phyloP scores from a whole-genome alignment of 1,284 basidiomycete genomes.

The Cryptococcus amylolentus region DNA sequence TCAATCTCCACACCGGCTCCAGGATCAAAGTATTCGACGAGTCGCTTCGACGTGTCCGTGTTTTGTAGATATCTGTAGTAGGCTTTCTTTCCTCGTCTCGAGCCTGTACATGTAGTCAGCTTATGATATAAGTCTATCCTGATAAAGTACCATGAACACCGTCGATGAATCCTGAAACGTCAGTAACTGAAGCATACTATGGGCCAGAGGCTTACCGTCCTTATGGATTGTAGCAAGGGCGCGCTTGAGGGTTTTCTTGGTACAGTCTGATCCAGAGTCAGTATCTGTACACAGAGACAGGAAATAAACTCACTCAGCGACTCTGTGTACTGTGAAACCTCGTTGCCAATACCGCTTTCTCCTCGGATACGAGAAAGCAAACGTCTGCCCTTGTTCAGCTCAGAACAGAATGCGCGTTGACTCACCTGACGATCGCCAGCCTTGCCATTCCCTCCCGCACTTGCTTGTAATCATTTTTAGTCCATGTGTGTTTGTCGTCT shows the following conservation, averaged over 20 bases:
- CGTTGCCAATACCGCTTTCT: neutral
- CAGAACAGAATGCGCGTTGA: neutral
- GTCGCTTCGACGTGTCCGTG: neutral
- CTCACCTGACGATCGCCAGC: conserved; percentile 5
- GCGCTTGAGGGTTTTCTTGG: neutral
- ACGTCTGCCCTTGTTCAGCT: neutral
- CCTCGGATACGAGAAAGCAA: neutral
- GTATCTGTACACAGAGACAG: neutral
- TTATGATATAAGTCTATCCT: neutral
- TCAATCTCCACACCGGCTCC: conserved; percentile 11
- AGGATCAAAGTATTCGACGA: conserved; percentile 8
- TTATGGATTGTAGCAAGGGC: neutral
- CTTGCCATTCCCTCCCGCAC: conserved; percentile 1
- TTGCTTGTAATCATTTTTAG: neutral
- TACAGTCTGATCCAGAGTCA: neutral
- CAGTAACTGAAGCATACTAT: neutral
- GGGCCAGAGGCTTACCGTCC: neutral
- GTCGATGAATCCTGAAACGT: neutral
- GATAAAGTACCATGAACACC: neutral
- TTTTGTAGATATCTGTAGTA: neutral
- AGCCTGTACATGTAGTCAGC: neutral
- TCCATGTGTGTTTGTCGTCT: conserved; percentile 1
- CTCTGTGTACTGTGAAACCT: neutral
- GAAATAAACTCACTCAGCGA: conserved; percentile 1
- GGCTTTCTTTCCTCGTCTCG: neutral